Evolutionary conservation across 805 yeast genomes (phyloP), one percentile per base, ranked within the genome.

Genomic region (Saturnispora bothae): DNA sequence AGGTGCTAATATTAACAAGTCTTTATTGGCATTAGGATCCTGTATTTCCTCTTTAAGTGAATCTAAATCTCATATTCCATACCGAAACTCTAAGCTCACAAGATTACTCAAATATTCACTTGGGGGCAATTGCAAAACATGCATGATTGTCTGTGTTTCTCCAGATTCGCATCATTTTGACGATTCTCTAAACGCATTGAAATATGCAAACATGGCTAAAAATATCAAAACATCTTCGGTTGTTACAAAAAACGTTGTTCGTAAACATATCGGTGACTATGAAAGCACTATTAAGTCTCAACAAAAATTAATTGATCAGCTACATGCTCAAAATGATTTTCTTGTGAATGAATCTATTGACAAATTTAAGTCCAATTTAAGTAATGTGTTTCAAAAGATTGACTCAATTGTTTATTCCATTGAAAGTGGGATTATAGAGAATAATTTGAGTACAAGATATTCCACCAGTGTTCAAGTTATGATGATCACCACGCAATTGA

Each of bases 101-200:
- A 63, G 97, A 46, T 64, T 89, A 35, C 67, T 89, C 40, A 85
- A 88, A 54, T 85, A 83, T 53, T 86, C 96, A 0, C 63, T 89
- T 12, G 96, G 96, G 3, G 96, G 96, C 0, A 84, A 85, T 53
- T 89, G 97, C 59, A 81, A 83, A 54, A 89, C 97, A 0, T 88
- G 85, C 4, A 89, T 89, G 97, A 83, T 89, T 47, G 96, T 86
- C 2, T 89, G 97, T 59, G 72, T 89, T 3, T 79, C 94, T 4
- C 96, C 96, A 0, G 81, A 86, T 42, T 73, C 83, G 22, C 68
- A 66, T 31, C 96, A 89, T 57, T 86, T 85, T 56, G 97, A 89
- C 52, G 97, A 89, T 53, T 88, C 97, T 1, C 64, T 83, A 37
- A 89, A 89, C 55, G 84, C 96, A 0, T 68, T 89, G 43, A 83